A percentile compares a stretch with the other conserved stretches of the same genome.
These are phyloP conservation scores for Botrytis medusae DNA, from an alignment of 2,329 filamentous ascomycete genomes.

Conservation along the genomic window DNA sequence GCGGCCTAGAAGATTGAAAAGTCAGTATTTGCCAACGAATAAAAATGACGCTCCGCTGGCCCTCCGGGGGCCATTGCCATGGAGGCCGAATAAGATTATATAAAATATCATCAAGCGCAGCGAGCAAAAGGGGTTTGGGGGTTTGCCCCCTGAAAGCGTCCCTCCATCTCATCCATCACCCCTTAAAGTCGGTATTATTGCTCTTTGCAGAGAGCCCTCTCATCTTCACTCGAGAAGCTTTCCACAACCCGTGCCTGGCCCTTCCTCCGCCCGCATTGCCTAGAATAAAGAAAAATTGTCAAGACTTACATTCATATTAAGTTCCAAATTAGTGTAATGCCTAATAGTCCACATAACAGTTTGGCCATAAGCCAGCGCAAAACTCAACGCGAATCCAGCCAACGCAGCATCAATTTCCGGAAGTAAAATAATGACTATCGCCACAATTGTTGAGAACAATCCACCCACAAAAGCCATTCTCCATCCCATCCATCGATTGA, in stretches of 20 bases:
- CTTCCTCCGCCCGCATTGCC: background rate
- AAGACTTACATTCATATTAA: slow-evolving; percentile 68
- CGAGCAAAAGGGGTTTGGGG: background rate
- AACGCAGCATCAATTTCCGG: slow-evolving; percentile 65
- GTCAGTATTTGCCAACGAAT: background rate
- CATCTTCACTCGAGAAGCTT: background rate
- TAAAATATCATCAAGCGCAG: background rate
- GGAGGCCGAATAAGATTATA: background rate
- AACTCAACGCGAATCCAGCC: slow-evolving; percentile 73
- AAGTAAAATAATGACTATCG: slow-evolving; percentile 61
- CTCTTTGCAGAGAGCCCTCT: background rate
- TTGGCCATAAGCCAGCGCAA: slow-evolving; percentile 67
- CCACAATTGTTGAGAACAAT: slow-evolving; percentile 65
- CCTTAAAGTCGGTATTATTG: background rate
- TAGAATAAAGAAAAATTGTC: background rate
- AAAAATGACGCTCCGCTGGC: background rate
- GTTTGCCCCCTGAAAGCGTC: background rate
- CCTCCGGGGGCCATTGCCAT: background rate
- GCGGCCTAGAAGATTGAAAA: slow-evolving; percentile 40
- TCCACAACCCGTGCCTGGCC: background rate
- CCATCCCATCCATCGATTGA: slow-evolving; percentile 76
- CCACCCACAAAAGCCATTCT: slow-evolving; percentile 70
- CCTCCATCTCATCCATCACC: background rate
- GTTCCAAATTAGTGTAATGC: slow-evolving; percentile 67
- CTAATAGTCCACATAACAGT: slow-evolving; percentile 66